Evolutionary conservation across 1,284 basidiomycete species (phyloP).

Genomic region (Leucoagaricus sp.): DNA sequence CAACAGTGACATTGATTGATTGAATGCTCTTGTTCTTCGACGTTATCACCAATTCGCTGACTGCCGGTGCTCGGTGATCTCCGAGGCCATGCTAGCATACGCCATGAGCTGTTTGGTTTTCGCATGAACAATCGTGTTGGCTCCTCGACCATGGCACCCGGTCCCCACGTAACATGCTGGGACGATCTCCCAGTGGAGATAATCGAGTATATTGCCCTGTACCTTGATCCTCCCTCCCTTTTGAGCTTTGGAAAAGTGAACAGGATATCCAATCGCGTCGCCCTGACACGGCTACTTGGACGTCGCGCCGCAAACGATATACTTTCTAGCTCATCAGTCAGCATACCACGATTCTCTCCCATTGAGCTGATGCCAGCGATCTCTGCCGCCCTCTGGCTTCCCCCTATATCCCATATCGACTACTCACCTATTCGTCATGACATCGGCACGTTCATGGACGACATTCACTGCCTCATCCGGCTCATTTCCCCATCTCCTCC

Average conservation of each 20-base stretch:
- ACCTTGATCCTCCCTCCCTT: neutral
- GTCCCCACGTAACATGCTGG: neutral
- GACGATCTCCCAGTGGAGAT: neutral
- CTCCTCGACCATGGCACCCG: neutral
- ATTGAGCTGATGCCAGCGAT: neutral
- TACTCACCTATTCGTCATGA: neutral
- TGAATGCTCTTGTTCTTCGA: too few species aligned
- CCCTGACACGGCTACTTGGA: neutral
- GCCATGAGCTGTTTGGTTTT: too few species aligned
- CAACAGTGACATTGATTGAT: too few species aligned
- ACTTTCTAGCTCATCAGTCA: neutral
- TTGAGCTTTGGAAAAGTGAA: neutral
- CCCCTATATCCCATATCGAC: neutral
- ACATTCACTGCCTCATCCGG: neutral
- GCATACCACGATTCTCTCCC: neutral
- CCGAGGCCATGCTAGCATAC: too few species aligned
- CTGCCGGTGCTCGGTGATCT: too few species aligned
- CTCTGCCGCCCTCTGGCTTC: neutral
- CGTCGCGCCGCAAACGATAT: neutral
- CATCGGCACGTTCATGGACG: neutral
- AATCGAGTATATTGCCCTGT: neutral
- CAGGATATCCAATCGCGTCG: neutral
- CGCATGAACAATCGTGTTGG: neutral
- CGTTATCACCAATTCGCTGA: too few species aligned
- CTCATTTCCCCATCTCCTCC: neutral